A percentile compares a stretch with the other conserved stretches of the same genome.
These are phyloP conservation scores for Conidiobolus incongruus DNA, from an alignment of 371 early-diverging fungal genomes.

Conservation along the genomic window DNA sequence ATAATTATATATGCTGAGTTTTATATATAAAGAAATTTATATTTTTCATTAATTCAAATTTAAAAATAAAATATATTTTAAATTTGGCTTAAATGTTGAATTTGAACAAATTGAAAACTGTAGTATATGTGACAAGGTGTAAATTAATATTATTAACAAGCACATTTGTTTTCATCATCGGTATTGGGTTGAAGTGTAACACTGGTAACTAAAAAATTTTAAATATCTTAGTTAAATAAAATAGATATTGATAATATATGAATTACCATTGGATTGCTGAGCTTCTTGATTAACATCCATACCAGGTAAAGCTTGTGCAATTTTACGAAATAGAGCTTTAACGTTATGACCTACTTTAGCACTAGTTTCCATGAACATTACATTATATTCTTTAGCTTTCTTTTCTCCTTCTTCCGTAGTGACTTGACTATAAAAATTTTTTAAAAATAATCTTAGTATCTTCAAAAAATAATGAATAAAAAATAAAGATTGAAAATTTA, in stretches of 20 bases:
- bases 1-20: too few species aligned
- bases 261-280: neutral
- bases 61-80: too few species aligned
- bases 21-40: too few species aligned
- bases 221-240: neutral
- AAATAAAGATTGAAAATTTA: conserved; percentile 8
- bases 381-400: conserved; percentile 79
- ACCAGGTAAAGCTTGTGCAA: conserved; percentile 86
- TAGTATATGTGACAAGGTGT: too few species aligned
- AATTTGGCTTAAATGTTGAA: too few species aligned
- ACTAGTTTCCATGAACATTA: conserved; percentile 91
- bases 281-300: conserved; percentile 22
- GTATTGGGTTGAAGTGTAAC: conserved; percentile 1
- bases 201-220: conserved; percentile 1
- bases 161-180: conserved; percentile 3
- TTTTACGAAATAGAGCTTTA: conserved; percentile 83
- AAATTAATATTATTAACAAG: neutral
- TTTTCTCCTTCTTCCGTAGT: conserved; percentile 92
- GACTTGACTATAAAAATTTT: conserved; percentile 35
- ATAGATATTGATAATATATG: neutral
- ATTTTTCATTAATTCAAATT: too few species aligned
- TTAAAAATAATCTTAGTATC: neutral
- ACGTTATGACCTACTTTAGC: conserved; percentile 95
- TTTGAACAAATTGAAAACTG: too few species aligned
- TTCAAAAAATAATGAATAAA: neutral